Percentiles rank a stretch among this genome's conserved stretches.
Evolutionary conservation across 2,329 filamentous ascomycete species (phyloP).

Genomic region (Fusarium sp.): DNA sequence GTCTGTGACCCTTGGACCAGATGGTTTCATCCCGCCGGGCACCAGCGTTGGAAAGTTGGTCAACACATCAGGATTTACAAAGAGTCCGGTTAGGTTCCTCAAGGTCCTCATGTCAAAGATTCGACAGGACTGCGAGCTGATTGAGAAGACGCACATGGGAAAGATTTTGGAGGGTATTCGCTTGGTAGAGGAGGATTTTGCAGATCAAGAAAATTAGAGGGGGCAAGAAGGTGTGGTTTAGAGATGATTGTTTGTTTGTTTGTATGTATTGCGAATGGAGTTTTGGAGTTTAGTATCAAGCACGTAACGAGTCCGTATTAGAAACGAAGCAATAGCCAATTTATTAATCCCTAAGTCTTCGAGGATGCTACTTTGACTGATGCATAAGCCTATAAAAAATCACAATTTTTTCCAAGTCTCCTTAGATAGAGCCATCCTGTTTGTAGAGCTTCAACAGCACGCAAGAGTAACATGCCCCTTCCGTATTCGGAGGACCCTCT

Average conservation of each 20-base stretch:
- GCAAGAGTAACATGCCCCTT: too few species aligned
- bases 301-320: not conserved
- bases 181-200: constrained; percentile 38
- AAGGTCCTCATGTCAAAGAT: constrained; percentile 51
- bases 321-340: not conserved
- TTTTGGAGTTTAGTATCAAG: not conserved
- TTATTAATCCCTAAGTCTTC: not conserved
- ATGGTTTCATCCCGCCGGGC: constrained; percentile 50
- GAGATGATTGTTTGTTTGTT: not conserved
- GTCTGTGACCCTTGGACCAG: constrained; percentile 25
- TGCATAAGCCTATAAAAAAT: not conserved
- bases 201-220: not conserved
- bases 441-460: too few species aligned
- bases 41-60: not conserved
- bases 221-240: not conserved
- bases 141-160: constrained; percentile 58
- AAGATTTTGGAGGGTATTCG: constrained; percentile 50
- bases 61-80: constrained; percentile 40
- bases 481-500: too few species aligned
- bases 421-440: not conserved
- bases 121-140: constrained; percentile 51
- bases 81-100: constrained; percentile 55
- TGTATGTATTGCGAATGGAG: not conserved
- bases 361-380: not conserved
- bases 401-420: not conserved